These are phyloP conservation scores for Keithomyces neogunnii DNA, from an alignment of 2,329 filamentous ascomycete genomes.

Conservation along the genomic window DNA sequence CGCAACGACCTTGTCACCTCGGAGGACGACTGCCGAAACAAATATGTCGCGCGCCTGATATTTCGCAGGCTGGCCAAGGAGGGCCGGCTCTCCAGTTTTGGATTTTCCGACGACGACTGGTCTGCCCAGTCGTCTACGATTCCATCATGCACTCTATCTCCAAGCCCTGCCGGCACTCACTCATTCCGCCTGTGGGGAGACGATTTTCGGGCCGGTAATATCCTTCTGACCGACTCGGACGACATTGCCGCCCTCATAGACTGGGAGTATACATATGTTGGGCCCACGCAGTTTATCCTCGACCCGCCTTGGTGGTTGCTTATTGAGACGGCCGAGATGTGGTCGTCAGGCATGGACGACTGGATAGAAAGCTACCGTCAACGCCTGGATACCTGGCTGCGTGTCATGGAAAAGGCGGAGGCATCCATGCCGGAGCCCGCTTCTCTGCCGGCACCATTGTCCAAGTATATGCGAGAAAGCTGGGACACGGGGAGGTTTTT, in stretches of 20 bases:
- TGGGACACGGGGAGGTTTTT: slow-evolving; percentile 25
- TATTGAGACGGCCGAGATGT: slow-evolving; percentile 22
- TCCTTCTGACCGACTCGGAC: slow-evolving; percentile 20
- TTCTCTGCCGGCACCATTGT: slow-evolving; percentile 11
- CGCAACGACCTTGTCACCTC: background rate
- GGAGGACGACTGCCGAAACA: background rate
- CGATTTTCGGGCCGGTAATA: slow-evolving; percentile 23
- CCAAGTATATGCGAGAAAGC: slow-evolving; percentile 26
- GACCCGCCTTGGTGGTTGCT: slow-evolving; percentile 32
- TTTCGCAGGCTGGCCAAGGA: background rate
- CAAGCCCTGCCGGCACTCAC: slow-evolving; percentile 13
- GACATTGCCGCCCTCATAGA: slow-evolving; percentile 23
- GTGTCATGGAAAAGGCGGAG: slow-evolving; percentile 18
- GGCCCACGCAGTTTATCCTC: slow-evolving; percentile 22
- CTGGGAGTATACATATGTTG: slow-evolving; percentile 30
- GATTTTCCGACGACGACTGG: slow-evolving; percentile 18
- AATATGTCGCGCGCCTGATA: background rate
- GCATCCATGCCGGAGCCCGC: background rate
- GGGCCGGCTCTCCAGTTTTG: slow-evolving; percentile 6
- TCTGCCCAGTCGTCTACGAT: slow-evolving; percentile 13
- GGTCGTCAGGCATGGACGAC: slow-evolving; percentile 19
- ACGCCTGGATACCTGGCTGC: slow-evolving; percentile 26
- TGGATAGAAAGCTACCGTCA: slow-evolving; percentile 17
- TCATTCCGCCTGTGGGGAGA: slow-evolving; percentile 23
- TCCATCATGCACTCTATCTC: background rate